phyloP scores from a whole-genome alignment of 495 filamentous ascomycete species.

The Annulohypoxylon maeteangense region DNA sequence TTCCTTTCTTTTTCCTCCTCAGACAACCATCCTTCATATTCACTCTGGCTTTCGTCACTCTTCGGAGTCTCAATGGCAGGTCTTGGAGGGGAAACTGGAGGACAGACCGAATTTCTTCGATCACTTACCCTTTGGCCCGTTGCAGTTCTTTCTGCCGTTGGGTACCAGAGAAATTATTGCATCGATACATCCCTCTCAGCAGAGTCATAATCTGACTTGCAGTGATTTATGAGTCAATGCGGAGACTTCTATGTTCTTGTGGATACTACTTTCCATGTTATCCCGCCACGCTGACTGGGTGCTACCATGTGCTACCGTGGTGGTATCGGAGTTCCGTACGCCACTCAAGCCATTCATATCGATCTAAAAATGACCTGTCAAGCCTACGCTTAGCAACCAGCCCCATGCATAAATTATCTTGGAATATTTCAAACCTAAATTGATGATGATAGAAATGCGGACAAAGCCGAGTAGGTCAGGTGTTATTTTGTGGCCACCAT shows the following conservation, averaged over 20 bases:
- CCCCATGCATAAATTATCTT: too few species aligned
- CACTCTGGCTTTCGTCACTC: slow-evolving; percentile 74
- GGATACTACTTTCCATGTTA: not conserved
- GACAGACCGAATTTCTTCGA: slow-evolving; percentile 66
- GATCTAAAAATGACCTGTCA: too few species aligned
- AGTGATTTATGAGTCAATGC: slow-evolving; percentile 1
- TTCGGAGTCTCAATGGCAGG: slow-evolving; percentile 61
- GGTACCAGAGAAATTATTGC: slow-evolving; percentile 58
- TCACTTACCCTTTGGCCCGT: slow-evolving; percentile 63
- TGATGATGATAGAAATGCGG: not conserved
- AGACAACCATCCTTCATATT: slow-evolving; percentile 79
- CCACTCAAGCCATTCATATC: too few species aligned
- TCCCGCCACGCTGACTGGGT: not conserved
- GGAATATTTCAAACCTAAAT: not conserved
- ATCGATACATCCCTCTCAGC: slow-evolving; percentile 50
- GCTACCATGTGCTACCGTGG: too few species aligned
- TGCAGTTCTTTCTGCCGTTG: slow-evolving; percentile 48
- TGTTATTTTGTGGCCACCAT: not conserved
- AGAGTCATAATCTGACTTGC: not conserved
- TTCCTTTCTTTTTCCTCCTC: slow-evolving; percentile 65
- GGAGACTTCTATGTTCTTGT: not conserved
- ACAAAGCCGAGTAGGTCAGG: not conserved
- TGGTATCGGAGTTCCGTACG: too few species aligned
- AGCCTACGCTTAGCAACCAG: too few species aligned
- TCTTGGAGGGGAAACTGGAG: slow-evolving; percentile 82